These are phyloP conservation scores for Boletus vermiculosoides DNA, from an alignment of 768 basidiomycete species.

Conservation along the genomic window DNA sequence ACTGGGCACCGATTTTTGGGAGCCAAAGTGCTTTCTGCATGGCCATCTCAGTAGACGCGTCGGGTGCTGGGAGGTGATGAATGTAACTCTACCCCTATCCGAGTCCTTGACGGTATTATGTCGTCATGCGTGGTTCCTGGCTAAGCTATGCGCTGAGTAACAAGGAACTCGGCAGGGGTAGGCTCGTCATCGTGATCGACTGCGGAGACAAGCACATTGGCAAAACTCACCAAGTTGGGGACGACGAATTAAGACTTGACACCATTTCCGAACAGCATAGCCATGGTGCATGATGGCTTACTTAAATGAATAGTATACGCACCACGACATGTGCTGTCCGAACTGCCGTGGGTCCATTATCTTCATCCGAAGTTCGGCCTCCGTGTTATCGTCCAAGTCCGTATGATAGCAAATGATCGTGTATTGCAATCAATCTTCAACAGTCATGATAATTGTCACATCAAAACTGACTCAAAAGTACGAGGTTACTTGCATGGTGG, in stretches of 20 bases:
- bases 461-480: too few relatives aligned
- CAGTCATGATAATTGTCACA: too few relatives aligned
- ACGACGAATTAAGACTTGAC: not conserved
- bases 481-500: too few relatives aligned
- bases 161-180: not conserved
- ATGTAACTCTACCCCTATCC: not conserved
- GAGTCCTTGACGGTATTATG: not conserved
- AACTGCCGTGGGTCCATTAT: not conserved
- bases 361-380: too few relatives aligned
- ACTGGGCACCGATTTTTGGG: conserved; percentile 8
- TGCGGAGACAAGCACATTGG: not conserved
- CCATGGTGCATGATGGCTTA: too few relatives aligned
- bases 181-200: not conserved
- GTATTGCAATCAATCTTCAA: too few relatives aligned
- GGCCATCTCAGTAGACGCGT: not conserved
- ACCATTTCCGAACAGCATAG: not conserved
- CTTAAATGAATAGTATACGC: not conserved
- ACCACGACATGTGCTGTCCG: too few relatives aligned
- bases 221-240: not conserved
- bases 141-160: not conserved
- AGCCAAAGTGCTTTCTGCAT: conserved; percentile 21
- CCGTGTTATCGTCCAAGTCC: too few relatives aligned
- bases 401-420: too few relatives aligned
- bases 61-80: not conserved
- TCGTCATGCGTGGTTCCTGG: not conserved